phyloP scores from a whole-genome alignment of 441 rosid genomes.

The Pelargonium exstipulatum region DNA sequence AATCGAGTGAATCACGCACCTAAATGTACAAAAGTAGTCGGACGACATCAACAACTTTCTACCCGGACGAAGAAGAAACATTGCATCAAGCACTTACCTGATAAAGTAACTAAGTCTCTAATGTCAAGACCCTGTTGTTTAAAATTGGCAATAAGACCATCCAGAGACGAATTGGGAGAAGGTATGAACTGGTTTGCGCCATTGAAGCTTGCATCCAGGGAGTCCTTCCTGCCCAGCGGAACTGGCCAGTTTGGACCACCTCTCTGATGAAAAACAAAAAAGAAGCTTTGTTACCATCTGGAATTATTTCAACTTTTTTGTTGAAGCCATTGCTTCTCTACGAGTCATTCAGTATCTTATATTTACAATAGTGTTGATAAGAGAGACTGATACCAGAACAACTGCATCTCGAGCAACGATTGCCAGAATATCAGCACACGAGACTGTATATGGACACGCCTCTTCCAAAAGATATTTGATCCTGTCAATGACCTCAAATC shows the following conservation, averaged over 20 bases:
- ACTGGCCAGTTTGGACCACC: conserved; percentile 74
- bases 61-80: too few relatives aligned
- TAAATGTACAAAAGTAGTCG: too few relatives aligned
- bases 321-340: not conserved
- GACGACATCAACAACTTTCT: too few relatives aligned
- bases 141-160: conserved; percentile 52
- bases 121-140: conserved; percentile 51
- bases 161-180: conserved; percentile 67
- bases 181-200: conserved; percentile 71
- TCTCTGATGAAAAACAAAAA: conserved; percentile 35
- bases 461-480: conserved; percentile 62
- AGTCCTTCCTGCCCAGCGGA: conserved; percentile 64
- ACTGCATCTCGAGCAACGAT: conserved; percentile 74
- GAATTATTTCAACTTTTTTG: not conserved
- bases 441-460: conserved; percentile 66
- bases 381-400: conserved; percentile 29
- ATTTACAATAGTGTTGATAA: not conserved
- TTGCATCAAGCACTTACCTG: conserved; percentile 31
- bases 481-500: conserved; percentile 66
- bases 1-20: too few relatives aligned
- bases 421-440: conserved; percentile 70
- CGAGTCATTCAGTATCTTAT: too few relatives aligned
- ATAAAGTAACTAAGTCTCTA: conserved; percentile 56
- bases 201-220: conserved; percentile 54
- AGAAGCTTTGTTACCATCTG: not conserved